Conservation (phyloP, 2,329 filamentous ascomycete genomes). For the Aureobasidium sp. region DNA sequence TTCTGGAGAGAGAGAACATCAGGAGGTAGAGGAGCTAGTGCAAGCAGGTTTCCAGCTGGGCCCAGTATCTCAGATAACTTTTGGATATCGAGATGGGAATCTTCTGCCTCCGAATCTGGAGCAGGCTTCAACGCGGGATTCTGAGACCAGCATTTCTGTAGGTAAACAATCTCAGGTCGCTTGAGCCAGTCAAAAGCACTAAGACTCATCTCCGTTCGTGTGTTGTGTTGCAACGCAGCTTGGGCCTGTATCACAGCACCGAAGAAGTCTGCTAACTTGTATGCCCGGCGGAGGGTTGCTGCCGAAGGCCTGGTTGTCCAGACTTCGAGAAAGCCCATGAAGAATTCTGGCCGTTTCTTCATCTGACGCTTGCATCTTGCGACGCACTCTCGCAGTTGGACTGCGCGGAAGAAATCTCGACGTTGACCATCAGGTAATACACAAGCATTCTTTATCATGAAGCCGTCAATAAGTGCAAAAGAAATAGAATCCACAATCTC, state of each 20-base stretch:
- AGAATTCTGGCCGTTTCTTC: conserved; percentile 13
- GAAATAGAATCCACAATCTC: conserved; percentile 11
- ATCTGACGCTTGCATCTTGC: conserved; percentile 15
- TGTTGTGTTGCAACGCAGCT: not conserved
- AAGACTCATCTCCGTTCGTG: conserved; percentile 14
- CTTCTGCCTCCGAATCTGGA: not conserved
- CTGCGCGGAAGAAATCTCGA: conserved; percentile 14
- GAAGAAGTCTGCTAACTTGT: conserved; percentile 16
- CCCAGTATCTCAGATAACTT: conserved; percentile 11
- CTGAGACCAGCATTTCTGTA: conserved; percentile 14
- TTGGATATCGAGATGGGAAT: conserved; percentile 1
- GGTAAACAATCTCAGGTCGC: conserved; percentile 13
- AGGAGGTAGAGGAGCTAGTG: not conserved
- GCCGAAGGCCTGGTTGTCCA: conserved; percentile 13
- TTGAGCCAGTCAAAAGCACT: conserved; percentile 16
- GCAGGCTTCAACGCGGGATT: not conserved
- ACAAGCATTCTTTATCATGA: conserved; percentile 14
- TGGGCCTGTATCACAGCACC: conserved; percentile 12
- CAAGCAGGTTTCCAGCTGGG: conserved; percentile 10
- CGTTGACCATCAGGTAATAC: conserved; percentile 11
- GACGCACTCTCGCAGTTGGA: conserved; percentile 13
- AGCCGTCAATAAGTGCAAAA: conserved; percentile 13
- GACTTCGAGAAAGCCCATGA: conserved; percentile 15
- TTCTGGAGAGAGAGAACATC: conserved; percentile 3
- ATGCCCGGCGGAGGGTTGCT: conserved; percentile 13